Evolutionary conservation across 2,329 filamentous ascomycete species (phyloP).

Genomic region (Colletotrichum musae): DNA sequence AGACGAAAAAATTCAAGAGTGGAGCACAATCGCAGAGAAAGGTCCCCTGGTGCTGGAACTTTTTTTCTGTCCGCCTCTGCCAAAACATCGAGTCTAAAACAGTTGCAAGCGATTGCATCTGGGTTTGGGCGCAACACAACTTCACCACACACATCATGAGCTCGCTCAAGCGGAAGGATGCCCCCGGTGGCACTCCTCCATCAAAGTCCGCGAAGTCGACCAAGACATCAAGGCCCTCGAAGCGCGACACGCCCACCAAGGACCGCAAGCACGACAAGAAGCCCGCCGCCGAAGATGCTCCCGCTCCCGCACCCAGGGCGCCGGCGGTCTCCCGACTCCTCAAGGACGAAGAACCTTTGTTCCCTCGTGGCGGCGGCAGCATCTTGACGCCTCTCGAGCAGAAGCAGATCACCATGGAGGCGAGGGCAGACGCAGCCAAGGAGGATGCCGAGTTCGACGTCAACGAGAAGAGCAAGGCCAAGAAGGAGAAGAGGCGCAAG

Average conservation of each 20-base stretch:
- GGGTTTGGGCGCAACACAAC: slow-evolving; percentile 26
- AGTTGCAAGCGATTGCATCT: slow-evolving; percentile 40
- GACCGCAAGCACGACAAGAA: slow-evolving; percentile 53
- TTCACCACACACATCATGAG: slow-evolving; percentile 61
- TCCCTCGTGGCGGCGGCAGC: slow-evolving; percentile 92
- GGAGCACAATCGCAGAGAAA: slow-evolving; percentile 34
- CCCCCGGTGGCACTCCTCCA: slow-evolving; percentile 65
- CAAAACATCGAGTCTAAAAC: slow-evolving; percentile 32
- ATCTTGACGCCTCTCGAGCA: slow-evolving; percentile 93
- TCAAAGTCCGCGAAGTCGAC: slow-evolving; percentile 63
- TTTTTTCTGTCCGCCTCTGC: slow-evolving; percentile 29
- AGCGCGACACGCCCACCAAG: slow-evolving; percentile 44
- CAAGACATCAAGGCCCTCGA: slow-evolving; percentile 44
- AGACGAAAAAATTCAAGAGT: slow-evolving; percentile 35
- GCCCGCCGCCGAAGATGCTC: slow-evolving; percentile 44
- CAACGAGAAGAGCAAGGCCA: slow-evolving; percentile 59
- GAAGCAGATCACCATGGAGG: slow-evolving; percentile 96
- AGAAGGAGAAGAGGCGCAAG: slow-evolving; percentile 72
- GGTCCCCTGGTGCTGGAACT: slow-evolving; percentile 19
- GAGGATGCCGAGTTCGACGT: slow-evolving; percentile 78
- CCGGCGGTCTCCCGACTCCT: slow-evolving; percentile 60
- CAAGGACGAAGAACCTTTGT: slow-evolving; percentile 88
- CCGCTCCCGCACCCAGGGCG: slow-evolving; percentile 50
- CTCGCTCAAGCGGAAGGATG: slow-evolving; percentile 71
- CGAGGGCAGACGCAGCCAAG: slow-evolving; percentile 90